These are phyloP conservation scores for Colletotrichum euphorbiae DNA, from an alignment of 2,329 filamentous ascomycete genomes.

Conservation along the genomic window DNA sequence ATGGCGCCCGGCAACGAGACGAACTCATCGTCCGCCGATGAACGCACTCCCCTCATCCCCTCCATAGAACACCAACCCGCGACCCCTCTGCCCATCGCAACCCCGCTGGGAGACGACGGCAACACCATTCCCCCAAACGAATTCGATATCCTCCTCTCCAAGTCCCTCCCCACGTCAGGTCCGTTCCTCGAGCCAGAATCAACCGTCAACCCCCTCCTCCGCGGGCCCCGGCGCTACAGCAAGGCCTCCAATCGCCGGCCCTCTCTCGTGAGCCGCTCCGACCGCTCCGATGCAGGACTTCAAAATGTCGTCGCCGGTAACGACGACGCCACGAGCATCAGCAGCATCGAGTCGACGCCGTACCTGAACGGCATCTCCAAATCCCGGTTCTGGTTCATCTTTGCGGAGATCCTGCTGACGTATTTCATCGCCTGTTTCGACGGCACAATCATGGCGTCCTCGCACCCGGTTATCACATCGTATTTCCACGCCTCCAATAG, in stretches of 20 bases:
- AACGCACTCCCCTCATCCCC: conserved; percentile 32
- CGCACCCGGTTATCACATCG: conserved; percentile 83
- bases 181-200: conserved; percentile 57
- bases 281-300: not conserved
- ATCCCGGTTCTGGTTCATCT: conserved; percentile 72
- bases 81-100: conserved; percentile 35
- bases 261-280: conserved; percentile 28
- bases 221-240: conserved; percentile 48
- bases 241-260: conserved; percentile 32
- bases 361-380: conserved; percentile 61
- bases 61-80: conserved; percentile 13
- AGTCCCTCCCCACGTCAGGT: conserved; percentile 52
- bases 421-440: conserved; percentile 76
- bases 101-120: conserved; percentile 34
- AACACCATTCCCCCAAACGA: conserved; percentile 49
- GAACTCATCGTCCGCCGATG: not conserved
- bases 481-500: conserved; percentile 82
- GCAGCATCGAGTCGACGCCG: conserved; percentile 38
- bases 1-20: conserved; percentile 15
- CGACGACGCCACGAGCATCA: conserved; percentile 28
- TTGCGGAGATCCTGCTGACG: conserved; percentile 66
- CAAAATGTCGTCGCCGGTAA: conserved; percentile 7
- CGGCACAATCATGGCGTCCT: conserved; percentile 83
- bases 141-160: conserved; percentile 52
- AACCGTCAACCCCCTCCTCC: conserved; percentile 54